Conservation (phyloP, 2,329 filamentous ascomycete genomes). For the Paradendryphiella salina region DNA sequence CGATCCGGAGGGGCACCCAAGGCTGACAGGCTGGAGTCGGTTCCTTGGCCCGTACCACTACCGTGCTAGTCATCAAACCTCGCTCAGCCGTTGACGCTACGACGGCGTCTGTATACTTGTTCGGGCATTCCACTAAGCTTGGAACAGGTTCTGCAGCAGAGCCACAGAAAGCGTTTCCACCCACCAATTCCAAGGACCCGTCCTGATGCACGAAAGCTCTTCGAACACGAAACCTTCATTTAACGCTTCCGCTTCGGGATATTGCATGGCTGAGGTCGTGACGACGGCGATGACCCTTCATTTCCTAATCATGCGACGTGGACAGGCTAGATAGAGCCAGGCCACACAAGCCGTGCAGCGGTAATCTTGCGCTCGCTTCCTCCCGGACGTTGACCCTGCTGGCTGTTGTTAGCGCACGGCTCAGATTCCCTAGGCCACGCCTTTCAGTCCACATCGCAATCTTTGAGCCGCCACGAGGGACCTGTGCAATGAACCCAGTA, state of each 20-base stretch:
- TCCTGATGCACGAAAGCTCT: slow-evolving; percentile 41
- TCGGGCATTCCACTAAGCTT: slow-evolving; percentile 32
- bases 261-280: slow-evolving; percentile 37
- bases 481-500: slow-evolving; percentile 20
- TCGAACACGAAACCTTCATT: slow-evolving; percentile 42
- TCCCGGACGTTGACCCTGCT: slow-evolving; percentile 47
- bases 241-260: slow-evolving; percentile 37
- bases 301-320: slow-evolving; percentile 42
- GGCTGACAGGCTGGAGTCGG: slow-evolving; percentile 42
- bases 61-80: slow-evolving; percentile 26
- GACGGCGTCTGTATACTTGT: slow-evolving; percentile 37
- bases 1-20: slow-evolving; percentile 41
- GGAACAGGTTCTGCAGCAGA: slow-evolving; percentile 24
- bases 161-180: slow-evolving; percentile 24
- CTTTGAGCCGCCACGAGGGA: slow-evolving; percentile 28
- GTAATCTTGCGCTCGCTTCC: slow-evolving; percentile 46
- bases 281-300: slow-evolving; percentile 44
- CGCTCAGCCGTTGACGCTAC: slow-evolving; percentile 26
- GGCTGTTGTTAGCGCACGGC: slow-evolving; percentile 37
- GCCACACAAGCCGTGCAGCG: slow-evolving; percentile 35
- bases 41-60: slow-evolving; percentile 36
- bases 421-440: slow-evolving; percentile 28
- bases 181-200: slow-evolving; percentile 41
- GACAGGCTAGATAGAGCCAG: slow-evolving; percentile 32
- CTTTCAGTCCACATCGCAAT: slow-evolving; percentile 24